Base-by-base conservation (phyloP, 352 stramenopile species). In the Thraustochytrium sp. region DNA sequence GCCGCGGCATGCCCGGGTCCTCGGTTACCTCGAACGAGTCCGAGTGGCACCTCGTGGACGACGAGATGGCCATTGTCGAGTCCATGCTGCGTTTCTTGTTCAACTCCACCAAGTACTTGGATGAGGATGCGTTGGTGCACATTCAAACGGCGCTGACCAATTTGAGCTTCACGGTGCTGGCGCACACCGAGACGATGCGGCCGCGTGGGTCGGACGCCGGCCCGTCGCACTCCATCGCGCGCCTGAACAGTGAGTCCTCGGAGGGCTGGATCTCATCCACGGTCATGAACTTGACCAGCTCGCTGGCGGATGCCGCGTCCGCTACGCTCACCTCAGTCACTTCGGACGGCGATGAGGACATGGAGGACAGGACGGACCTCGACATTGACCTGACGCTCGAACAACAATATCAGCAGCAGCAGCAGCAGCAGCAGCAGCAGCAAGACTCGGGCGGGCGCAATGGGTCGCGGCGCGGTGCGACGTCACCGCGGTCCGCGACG, bases 21-120 rank as follows among this genome's bases (percentile, higher is more conserved):
- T 26, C 53, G 23, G 34, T 26, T 4, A 34, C 31, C 21, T 72
- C 59, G 18, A 64, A 80, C 26, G 68, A 51, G 23, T 80, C 68
- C 13, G 68, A 80, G n/a, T 80, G 68, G 68, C 68, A 80, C 31
- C 53, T 80, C 13, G 68, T 80, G 16, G 68, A 80, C 53, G 68
- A 80, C 51, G 68, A 80, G 38, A 80, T 80, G 68, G 68, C 68
- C 23, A 80, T 80, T 38, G 68, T 80, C 21, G 68, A 80, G 53
- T 80, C 68, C 23, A 80, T 80, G 68, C 68, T 80, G 26, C 48
- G 68, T 26, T 80, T 80, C 37, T 31, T 80, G 9, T 80, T 80
- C 51, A 80, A 64, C 31, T 65, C 48, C 1, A 80, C 68, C 3
- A 80, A 80, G 31, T 80, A 80, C 49, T 36, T 80, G 1, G 68